These are phyloP conservation scores for Populus tomentosa DNA, from an alignment of 441 rosid genomes.

Conservation along the genomic window DNA sequence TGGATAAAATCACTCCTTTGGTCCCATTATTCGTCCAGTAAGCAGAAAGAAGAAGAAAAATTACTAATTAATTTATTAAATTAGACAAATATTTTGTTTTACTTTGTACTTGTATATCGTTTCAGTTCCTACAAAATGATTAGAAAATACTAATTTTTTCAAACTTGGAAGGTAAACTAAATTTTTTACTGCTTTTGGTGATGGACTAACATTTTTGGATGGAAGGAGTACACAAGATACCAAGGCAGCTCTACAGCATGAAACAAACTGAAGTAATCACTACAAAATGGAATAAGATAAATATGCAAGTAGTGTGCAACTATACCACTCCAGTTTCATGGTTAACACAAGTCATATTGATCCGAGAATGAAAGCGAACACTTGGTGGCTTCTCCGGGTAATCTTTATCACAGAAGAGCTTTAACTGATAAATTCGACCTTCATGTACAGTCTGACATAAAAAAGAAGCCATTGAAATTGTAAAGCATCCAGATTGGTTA, in stretches of 20 bases:
- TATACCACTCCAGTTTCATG: conserved; percentile 95
- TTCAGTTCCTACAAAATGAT: not conserved
- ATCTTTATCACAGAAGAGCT: conserved; percentile 97
- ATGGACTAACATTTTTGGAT: not conserved
- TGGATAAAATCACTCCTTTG: too few species aligned
- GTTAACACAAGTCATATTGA: conserved; percentile 92
- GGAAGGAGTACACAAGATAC: not conserved
- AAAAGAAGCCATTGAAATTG: not conserved
- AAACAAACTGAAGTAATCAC: not conserved
- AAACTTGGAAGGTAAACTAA: not conserved
- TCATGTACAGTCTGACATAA: conserved; percentile 80
- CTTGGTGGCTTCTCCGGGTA: conserved; percentile 97
- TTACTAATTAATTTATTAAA: not conserved
- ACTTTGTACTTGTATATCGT: not conserved
- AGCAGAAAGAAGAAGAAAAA: not conserved
- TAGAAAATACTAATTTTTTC: not conserved
- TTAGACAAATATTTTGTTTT: not conserved
- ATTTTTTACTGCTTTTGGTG: not conserved
- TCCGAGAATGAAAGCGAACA: conserved; percentile 88
- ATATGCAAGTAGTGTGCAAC: not conserved
- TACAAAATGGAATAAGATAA: not conserved
- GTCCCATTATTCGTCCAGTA: too few species aligned
- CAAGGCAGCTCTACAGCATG: not conserved
- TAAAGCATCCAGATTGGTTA: not conserved
- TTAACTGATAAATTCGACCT: conserved; percentile 94